Conservation (phyloP, 2,329 filamentous ascomycete genomes). For the Hymenoscyphus repandus region DNA sequence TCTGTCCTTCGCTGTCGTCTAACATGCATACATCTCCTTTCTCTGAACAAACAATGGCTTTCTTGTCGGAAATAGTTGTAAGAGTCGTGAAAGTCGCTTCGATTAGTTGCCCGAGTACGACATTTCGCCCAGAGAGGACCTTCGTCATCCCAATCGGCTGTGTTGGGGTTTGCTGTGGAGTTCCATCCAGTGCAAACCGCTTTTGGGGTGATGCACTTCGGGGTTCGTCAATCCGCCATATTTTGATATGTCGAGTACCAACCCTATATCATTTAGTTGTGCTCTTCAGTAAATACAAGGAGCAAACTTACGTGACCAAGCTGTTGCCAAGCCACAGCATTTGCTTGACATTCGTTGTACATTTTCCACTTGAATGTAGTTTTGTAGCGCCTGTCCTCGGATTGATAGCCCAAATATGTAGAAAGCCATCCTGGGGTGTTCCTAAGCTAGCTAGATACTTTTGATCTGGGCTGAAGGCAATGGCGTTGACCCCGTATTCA, state of each 20-base stretch:
- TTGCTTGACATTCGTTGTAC: constrained; percentile 76
- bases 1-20: constrained; percentile 66
- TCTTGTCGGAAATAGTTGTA: constrained; percentile 63
- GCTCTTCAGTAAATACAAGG: background rate
- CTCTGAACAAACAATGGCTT: constrained; percentile 80
- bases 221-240: constrained; percentile 78
- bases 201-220: constrained; percentile 58
- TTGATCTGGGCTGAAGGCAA: constrained; percentile 86
- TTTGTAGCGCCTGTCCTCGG: constrained; percentile 73
- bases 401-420: constrained; percentile 87
- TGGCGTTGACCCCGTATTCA: constrained; percentile 78
- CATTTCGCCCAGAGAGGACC: constrained; percentile 80
- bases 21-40: constrained; percentile 86
- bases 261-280: constrained; percentile 39
- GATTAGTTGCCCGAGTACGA: constrained; percentile 72
- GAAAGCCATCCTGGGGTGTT: constrained; percentile 83
- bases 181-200: constrained; percentile 44
- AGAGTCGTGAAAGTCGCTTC: constrained; percentile 83
- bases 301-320: constrained; percentile 60
- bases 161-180: constrained; percentile 25
- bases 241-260: constrained; percentile 86
- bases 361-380: constrained; percentile 83
- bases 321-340: constrained; percentile 88
- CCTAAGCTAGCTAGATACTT: constrained; percentile 85
- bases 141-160: constrained; percentile 47